Evolutionary conservation across 2,329 filamentous ascomycete species (phyloP).

Genomic region (Claviceps quebecensis): DNA sequence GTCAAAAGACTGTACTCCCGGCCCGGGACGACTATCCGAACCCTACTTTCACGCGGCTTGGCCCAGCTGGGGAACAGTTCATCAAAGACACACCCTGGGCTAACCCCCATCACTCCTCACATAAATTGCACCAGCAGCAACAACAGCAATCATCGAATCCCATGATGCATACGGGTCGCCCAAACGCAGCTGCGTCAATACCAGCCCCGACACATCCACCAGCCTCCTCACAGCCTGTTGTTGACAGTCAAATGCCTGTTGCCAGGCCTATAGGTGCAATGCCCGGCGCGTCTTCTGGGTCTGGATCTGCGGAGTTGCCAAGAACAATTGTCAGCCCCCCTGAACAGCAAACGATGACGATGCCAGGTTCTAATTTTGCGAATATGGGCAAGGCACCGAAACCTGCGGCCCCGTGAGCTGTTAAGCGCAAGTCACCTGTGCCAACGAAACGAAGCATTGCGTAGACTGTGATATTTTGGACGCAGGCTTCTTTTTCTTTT

Average conservation of each 20-base stretch:
- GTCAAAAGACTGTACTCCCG: conserved; percentile 25
- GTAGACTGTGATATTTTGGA: conserved; percentile 1
- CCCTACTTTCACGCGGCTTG: conserved; percentile 34
- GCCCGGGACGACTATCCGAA: conserved; percentile 34
- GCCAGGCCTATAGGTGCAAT: conserved; percentile 16
- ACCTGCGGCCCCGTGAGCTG: conserved; percentile 19
- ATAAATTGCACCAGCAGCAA: conserved; percentile 29
- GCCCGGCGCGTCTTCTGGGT: conserved; percentile 11
- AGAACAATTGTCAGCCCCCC: conserved; percentile 21
- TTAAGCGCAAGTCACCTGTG: conserved; percentile 1
- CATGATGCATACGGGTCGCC: conserved; percentile 7
- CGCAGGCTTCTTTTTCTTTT: not conserved
- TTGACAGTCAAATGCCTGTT: conserved; percentile 12
- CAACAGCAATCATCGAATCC: conserved; percentile 19
- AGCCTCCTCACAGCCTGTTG: conserved; percentile 12
- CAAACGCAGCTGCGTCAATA: not conserved
- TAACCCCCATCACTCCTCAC: conserved; percentile 68
- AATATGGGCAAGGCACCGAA: conserved; percentile 20
- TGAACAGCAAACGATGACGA: conserved; percentile 21
- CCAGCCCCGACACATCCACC: conserved; percentile 4
- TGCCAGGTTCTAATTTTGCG: conserved; percentile 19
- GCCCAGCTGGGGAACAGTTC: conserved; percentile 70
- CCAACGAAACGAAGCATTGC: not conserved
- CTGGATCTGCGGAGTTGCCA: conserved; percentile 31
- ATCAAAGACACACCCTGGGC: conserved; percentile 86